Percentiles rank a stretch among this genome's conserved stretches.
Conservation (phyloP, 495 filamentous ascomycete genomes). For the Tetracladium setigerum region DNA sequence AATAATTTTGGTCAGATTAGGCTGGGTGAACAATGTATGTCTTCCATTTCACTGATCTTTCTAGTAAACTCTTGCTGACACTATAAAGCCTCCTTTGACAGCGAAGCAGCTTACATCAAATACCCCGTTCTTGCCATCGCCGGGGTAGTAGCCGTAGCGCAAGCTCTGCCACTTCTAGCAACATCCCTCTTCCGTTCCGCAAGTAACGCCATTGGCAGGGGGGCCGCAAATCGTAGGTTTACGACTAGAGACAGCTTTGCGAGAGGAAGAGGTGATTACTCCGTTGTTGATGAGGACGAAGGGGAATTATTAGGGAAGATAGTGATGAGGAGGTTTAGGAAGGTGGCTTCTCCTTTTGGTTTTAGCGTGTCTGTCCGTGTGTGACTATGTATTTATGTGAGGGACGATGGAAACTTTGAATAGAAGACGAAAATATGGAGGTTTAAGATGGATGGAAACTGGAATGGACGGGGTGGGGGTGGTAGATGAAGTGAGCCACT, state of each 20-base stretch:
- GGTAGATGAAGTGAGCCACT: no score
- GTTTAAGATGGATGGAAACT: no score
- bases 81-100: constrained; percentile 40
- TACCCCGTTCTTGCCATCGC: constrained; percentile 74
- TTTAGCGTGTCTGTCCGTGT: no score
- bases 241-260: constrained; percentile 80
- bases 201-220: constrained; percentile 39
- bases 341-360: background rate
- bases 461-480: no score
- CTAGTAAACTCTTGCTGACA: constrained; percentile 2
- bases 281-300: constrained; percentile 82
- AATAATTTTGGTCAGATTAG: constrained; percentile 87
- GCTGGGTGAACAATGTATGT: constrained; percentile 55
- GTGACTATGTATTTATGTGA: no score
- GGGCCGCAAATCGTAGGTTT: constrained; percentile 51
- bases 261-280: constrained; percentile 76
- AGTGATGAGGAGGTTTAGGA: constrained; percentile 78
- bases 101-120: constrained; percentile 61
- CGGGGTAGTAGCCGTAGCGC: constrained; percentile 65
- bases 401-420: no score
- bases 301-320: constrained; percentile 88
- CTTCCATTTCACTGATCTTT: background rate
- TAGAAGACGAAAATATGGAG: no score
- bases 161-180: constrained; percentile 65
- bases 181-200: constrained; percentile 59